Base-by-base conservation (phyloP, 805 yeast genomes). In the Cyberlindnera subsufficiens region DNA sequence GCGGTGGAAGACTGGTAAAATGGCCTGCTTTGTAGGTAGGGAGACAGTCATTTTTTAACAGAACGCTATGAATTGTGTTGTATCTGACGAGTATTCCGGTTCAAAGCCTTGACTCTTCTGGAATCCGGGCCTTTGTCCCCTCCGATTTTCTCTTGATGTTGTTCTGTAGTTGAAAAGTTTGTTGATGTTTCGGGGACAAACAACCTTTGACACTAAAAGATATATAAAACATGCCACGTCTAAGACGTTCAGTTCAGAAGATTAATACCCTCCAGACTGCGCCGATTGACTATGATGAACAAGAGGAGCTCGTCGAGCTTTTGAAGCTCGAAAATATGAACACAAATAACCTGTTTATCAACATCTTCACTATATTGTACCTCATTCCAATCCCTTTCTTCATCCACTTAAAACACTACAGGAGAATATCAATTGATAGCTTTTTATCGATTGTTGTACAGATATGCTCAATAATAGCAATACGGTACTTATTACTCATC, bases 201-300 rank as follows among this genome's bases (percentile, higher is more conserved):
- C 33, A 10, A 15, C 5, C 13, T 15, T 6, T 32, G 31, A 4
- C 25, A 30, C 27, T 5, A 11, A 15, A 6, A 20, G 17, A 20
- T n/a, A 29, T 2, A 10, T 22, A 37, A 27, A 29, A 4, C 25
- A 48, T 48, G 52, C 50, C 54, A 14, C 50, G 52, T 10, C 37
- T 46, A 25, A 38, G 51, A 36, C 45, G 27, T 4, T 40, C 49
- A 7, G 40, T 47, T 5, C 45, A 47, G 20, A 43, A 37, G 32
- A 37, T 49, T 27, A 46, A 44, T 32, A 14, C 13, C 17, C 9
- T 49, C 33, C 46, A 45, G 20, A 42, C 30, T 7, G 43, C 50
- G 3, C 52, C 49, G 14, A 42, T 51, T 17, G 51, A 47, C 29
- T 45, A 43, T 10, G 51, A 38, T n/a, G 55, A 52, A 7, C 55